Percentiles rank a stretch among this genome's conserved stretches.
phyloP scores from a whole-genome alignment of 305 asterid genomes.

The Nicotiana rustica region DNA sequence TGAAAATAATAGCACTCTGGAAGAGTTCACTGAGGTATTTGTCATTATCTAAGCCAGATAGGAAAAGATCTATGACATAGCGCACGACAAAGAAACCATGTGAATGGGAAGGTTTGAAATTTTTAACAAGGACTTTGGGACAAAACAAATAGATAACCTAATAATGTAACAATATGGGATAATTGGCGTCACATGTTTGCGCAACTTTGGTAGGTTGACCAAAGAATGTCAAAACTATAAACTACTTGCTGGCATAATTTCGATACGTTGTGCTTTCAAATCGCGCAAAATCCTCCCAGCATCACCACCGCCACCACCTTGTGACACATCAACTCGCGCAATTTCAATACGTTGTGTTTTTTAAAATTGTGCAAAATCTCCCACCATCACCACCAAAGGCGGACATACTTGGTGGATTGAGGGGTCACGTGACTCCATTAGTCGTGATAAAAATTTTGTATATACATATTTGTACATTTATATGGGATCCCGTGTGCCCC shows the following conservation, averaged over 20 bases:
- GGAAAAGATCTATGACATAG: not conserved
- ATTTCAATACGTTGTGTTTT: not conserved
- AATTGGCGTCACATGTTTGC: constrained; percentile 31
- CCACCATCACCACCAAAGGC: not conserved
- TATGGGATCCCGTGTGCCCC: too few relatives aligned
- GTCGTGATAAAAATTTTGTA: too few relatives aligned
- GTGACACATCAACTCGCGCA: not conserved
- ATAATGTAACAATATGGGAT: constrained; percentile 9
- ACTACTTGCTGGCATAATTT: not conserved
- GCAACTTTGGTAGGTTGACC: constrained; percentile 19
- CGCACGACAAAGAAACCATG: constrained; percentile 36
- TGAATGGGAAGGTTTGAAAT: constrained; percentile 30
- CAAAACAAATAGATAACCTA: constrained; percentile 29
- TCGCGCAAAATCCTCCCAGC: not conserved
- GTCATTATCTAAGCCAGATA: constrained; percentile 25
- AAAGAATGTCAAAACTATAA: constrained; percentile 25
- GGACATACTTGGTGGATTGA: too few relatives aligned
- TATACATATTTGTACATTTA: too few relatives aligned
- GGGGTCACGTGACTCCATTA: too few relatives aligned
- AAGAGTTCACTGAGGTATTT: not conserved
- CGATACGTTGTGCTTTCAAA: not conserved
- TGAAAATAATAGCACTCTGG: too few relatives aligned
- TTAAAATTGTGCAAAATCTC: not conserved
- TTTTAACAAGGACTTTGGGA: not conserved
- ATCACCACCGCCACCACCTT: not conserved